Conservation (phyloP, 306 rosid genomes). For the Cicer yamashitae region DNA sequence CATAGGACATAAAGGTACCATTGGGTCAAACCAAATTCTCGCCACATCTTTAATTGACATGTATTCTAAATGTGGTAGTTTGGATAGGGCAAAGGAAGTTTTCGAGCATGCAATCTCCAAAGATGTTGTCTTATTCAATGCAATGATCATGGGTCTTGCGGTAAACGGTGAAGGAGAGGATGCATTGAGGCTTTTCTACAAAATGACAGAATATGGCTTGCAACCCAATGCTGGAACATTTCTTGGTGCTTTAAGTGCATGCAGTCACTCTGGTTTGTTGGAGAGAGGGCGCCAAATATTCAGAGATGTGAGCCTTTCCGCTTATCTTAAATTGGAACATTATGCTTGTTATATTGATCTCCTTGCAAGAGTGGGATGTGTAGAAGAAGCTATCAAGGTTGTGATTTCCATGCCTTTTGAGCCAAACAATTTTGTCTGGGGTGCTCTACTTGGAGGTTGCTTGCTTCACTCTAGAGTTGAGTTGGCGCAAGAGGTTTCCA, state of each 20-base stretch:
- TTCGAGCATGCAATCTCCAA: slow-evolving; percentile 57
- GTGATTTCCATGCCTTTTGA: slow-evolving; percentile 60
- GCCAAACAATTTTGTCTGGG: slow-evolving; percentile 69
- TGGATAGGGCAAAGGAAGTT: slow-evolving; percentile 64
- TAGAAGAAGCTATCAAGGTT: slow-evolving; percentile 65
- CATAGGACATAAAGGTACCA: slow-evolving; percentile 50
- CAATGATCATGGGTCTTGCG: slow-evolving; percentile 77
- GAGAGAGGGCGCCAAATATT: slow-evolving; percentile 59
- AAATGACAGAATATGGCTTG: slow-evolving; percentile 53
- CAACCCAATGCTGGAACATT: slow-evolving; percentile 61
- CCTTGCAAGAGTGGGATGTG: slow-evolving; percentile 60
- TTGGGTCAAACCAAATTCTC: slow-evolving; percentile 62
- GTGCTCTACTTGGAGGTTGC: slow-evolving; percentile 70
- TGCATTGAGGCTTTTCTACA: slow-evolving; percentile 60
- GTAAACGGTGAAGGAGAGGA: slow-evolving; percentile 62
- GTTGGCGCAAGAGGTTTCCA: slow-evolving; percentile 60
- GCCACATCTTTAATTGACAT: slow-evolving; percentile 71
- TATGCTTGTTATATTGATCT: slow-evolving; percentile 72
- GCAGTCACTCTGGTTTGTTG: slow-evolving; percentile 66
- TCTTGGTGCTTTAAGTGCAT: slow-evolving; percentile 66
- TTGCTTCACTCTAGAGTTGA: slow-evolving; percentile 64
- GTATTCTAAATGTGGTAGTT: slow-evolving; percentile 70
- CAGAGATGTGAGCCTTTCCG: slow-evolving; percentile 46
- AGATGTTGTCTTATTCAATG: slow-evolving; percentile 69
- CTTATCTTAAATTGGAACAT: slow-evolving; percentile 57